Conservation (phyloP, 139 green algal genomes). For the Zygnema circumcarinatum region DNA sequence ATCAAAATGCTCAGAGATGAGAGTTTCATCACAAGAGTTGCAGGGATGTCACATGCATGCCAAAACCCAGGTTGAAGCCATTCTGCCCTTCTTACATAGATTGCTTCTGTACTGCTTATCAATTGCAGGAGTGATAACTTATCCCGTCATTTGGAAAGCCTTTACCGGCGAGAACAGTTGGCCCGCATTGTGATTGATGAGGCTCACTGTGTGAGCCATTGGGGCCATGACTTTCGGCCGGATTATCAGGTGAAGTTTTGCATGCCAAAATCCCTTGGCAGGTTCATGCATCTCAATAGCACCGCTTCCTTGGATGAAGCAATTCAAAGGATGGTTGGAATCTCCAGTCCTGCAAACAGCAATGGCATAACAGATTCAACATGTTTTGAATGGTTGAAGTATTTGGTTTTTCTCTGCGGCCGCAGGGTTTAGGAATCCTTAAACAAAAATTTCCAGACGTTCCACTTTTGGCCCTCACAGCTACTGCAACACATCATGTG, state of each 20-base stretch:
- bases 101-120: too few relatives aligned
- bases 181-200: constrained; percentile 80
- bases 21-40: too few relatives aligned
- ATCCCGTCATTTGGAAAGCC: constrained; percentile 68
- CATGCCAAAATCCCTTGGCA: too few relatives aligned
- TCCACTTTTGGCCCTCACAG: constrained; percentile 76
- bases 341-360: too few relatives aligned
- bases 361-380: too few relatives aligned
- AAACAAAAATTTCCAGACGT: constrained; percentile 67
- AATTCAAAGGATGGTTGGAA: not conserved
- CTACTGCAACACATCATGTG: constrained; percentile 78
- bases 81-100: too few relatives aligned
- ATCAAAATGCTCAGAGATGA: too few relatives aligned
- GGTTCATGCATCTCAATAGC: too few relatives aligned
- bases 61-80: too few relatives aligned
- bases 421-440: constrained; percentile 59
- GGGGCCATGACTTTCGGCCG: constrained; percentile 84
- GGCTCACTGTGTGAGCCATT: constrained; percentile 80
- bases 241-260: constrained; percentile 77
- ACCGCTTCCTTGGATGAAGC: not conserved
- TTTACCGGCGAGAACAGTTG: constrained; percentile 64
- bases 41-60: too few relatives aligned
- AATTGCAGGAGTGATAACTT: constrained; percentile 65
- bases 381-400: too few relatives aligned
- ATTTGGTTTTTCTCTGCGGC: too few relatives aligned